Percentiles rank a stretch among this genome's conserved stretches.
These are phyloP conservation scores for Corynascus novoguineensis DNA, from an alignment of 495 filamentous ascomycete genomes.

Conservation along the genomic window DNA sequence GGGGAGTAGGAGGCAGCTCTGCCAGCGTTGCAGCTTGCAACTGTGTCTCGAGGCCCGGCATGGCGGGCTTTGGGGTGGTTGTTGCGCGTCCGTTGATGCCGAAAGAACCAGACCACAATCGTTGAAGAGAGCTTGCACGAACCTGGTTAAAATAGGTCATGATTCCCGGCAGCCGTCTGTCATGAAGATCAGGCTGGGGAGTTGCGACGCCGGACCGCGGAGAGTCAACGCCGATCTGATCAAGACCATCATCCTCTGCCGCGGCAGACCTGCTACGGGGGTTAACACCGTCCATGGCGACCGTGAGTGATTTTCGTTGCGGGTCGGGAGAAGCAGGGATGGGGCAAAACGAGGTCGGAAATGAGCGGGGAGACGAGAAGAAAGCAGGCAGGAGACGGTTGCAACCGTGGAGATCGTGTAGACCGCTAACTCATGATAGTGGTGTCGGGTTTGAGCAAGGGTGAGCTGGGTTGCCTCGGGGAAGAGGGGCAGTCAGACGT, in stretches of 20 bases:
- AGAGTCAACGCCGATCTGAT: constrained; percentile 75
- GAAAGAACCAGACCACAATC: constrained; percentile 34
- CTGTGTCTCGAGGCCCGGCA: constrained; percentile 33
- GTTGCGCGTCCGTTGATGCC: constrained; percentile 35
- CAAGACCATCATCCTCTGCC: constrained; percentile 61
- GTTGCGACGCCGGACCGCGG: constrained; percentile 83
- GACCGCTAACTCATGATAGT: constrained; percentile 34
- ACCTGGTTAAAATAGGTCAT: constrained; percentile 97
- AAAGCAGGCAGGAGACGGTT: constrained; percentile 20
- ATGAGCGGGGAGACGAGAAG: constrained; percentile 22
- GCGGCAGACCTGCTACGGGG: constrained; percentile 42
- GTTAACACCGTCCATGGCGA: constrained; percentile 42
- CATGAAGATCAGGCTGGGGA: constrained; percentile 78
- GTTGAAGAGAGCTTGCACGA: constrained; percentile 59
- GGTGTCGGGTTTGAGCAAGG: constrained; percentile 23
- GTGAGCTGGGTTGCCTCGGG: constrained; percentile 23
- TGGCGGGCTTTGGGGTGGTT: constrained; percentile 31
- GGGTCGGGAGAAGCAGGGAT: constrained; percentile 17
- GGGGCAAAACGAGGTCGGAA: constrained; percentile 8
- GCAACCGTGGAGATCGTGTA: constrained; percentile 18
- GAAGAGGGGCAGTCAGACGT: constrained; percentile 30
- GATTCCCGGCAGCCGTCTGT: constrained; percentile 87
- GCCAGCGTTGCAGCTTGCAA: constrained; percentile 26
- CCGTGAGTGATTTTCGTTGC: constrained; percentile 17
- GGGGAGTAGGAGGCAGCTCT: constrained; percentile 21